phyloP scores from a whole-genome alignment of 805 yeast genomes.

The Kockiozyma suomiensis region DNA sequence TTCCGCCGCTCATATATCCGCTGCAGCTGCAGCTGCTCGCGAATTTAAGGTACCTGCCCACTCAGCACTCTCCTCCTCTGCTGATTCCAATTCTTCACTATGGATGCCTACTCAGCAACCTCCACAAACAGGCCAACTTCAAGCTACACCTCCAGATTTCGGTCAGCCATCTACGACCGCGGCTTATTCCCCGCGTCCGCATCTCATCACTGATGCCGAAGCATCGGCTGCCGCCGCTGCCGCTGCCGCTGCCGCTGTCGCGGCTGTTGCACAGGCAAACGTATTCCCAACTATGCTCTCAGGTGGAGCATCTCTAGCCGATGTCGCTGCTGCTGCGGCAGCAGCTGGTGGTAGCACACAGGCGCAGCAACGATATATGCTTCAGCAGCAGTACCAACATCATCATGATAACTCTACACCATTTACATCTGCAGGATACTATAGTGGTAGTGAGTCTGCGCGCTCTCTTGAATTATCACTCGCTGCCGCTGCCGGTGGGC shows the following conservation, averaged over 20 bases:
- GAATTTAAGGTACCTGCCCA: background rate
- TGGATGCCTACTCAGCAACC: slow-evolving; percentile 13
- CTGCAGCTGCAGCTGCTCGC: slow-evolving; percentile 6
- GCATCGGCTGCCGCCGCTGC: slow-evolving; percentile 33
- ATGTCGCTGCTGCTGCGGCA: slow-evolving; percentile 28
- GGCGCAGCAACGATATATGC: slow-evolving; percentile 24
- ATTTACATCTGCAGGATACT: background rate
- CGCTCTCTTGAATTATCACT: background rate
- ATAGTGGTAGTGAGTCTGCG: background rate
- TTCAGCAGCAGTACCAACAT: slow-evolving; percentile 7
- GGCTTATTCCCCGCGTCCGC: slow-evolving; percentile 10
- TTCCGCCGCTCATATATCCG: slow-evolving; percentile 2
- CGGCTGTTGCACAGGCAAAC: slow-evolving; percentile 26
- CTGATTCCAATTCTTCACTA: slow-evolving; percentile 13
- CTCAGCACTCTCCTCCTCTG: slow-evolving; percentile 5
- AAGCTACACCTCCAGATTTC: background rate
- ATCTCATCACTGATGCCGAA: slow-evolving; percentile 28
- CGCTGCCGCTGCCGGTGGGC: slow-evolving; percentile 22
- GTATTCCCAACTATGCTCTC: slow-evolving; percentile 9
- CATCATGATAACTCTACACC: background rate
- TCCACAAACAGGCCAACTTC: background rate
- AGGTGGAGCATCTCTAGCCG: slow-evolving; percentile 28
- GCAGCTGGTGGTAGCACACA: slow-evolving; percentile 19
- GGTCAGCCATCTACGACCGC: slow-evolving; percentile 6
- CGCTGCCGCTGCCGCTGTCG: slow-evolving; percentile 33